Base-by-base conservation (phyloP, 768 basidiomycete species). In the Hysterangium stoloniferum region DNA sequence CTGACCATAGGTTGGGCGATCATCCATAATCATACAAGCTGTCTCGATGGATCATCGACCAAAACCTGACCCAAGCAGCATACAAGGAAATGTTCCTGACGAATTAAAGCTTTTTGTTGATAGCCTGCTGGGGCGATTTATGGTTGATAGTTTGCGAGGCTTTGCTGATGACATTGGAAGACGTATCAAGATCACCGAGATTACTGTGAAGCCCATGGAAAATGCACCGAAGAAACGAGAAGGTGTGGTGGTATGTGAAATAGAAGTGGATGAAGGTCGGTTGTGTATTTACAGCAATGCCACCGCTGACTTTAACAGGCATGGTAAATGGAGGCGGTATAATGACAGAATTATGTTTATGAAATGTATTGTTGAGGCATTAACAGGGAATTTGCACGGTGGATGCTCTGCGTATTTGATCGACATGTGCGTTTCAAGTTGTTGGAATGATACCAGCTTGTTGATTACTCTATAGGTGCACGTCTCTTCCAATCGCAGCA, bases 251-350 rank as follows among this genome's bases (percentile, higher is more conserved):
- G 38, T 51, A 28, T 43, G 37, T 20, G 49, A 51, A 51, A 11
- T 51, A 12, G 41, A 27, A 4, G 49, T 51, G 12, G 13, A 42
- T 11, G 11, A 51, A 25, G 49, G 49, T 51, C 8, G 15, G 37
- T 19, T 25, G 12, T 22, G 24, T 51, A 34, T 31, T 51, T 24
- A 19, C 28, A 28, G 17, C 17, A 13, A 1, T 9, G 6, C 29
- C 27, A 17, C 15, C 44, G 24, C 25, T 29, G 12, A 31, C 27
- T 6, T 45, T 5, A 45, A 45, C n/a, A 51, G 49, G 43, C 24
- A 51, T 51, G 49, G 24, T 51, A 33, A 51, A 51, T 31, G 49
- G 49, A 40, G 49, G 2, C 5, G 49, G 49, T 51, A 43, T 29
- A n/a, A 17, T 40, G 25, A 7, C 15, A 27, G 15, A 34, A 13